Conservation (phyloP, 2,329 filamentous ascomycete genomes). For the Ceratocystis eucalypticola region DNA sequence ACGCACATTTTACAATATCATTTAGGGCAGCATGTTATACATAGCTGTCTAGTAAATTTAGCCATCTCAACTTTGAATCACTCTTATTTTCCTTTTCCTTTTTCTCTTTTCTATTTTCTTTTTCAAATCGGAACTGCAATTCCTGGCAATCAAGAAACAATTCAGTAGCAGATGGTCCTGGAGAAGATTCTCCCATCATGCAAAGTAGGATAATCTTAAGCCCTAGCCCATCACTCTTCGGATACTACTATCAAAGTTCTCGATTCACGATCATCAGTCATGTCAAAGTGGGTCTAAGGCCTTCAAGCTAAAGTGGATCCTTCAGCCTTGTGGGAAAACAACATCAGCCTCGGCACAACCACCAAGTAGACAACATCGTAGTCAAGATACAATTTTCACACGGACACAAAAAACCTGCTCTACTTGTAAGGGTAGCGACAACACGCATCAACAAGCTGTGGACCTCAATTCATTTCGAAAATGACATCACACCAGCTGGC, state of each 20-base stretch:
- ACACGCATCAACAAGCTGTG: neutral
- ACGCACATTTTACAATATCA: conserved; percentile 5
- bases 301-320: neutral
- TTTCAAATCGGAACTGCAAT: neutral
- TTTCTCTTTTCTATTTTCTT: neutral
- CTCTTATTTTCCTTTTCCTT: neutral
- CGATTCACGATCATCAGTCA: no score
- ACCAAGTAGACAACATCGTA: neutral
- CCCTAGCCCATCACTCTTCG: no score
- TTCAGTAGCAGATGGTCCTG: no score
- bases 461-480: neutral
- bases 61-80: neutral
- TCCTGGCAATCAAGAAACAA: no score
- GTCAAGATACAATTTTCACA: neutral
- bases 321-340: conserved; percentile 12
- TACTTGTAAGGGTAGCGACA: neutral
- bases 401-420: neutral
- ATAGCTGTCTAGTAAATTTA: neutral
- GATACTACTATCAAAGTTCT: no score
- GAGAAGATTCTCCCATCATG: no score
- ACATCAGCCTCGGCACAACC: neutral
- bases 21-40: neutral
- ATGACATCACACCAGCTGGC: conserved; percentile 51
- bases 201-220: no score
- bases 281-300: no score